Evolutionary conservation across 805 yeast genomes (phyloP).

Genomic region (Monosporozyma unispora): DNA sequence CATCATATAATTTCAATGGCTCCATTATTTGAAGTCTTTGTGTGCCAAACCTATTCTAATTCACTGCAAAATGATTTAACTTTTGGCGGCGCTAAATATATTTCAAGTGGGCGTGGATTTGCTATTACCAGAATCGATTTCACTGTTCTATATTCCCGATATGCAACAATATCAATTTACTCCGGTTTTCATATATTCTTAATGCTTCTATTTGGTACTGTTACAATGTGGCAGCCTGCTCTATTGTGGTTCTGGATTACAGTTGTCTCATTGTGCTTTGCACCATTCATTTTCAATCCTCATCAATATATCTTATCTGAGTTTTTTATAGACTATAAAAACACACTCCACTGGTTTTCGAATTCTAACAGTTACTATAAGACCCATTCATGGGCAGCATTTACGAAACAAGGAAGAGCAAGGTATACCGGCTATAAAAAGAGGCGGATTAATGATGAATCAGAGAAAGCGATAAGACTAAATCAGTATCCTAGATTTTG

Average conservation of each 20-base stretch:
- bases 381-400: slow-evolving; percentile 71
- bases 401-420: slow-evolving; percentile 68
- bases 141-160: slow-evolving; percentile 61
- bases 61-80: slow-evolving; percentile 67
- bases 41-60: slow-evolving; percentile 83
- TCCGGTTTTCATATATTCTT: slow-evolving; percentile 63
- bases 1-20: slow-evolving; percentile 75
- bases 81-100: slow-evolving; percentile 87
- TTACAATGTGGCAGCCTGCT: slow-evolving; percentile 75
- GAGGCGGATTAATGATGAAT: slow-evolving; percentile 52
- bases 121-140: slow-evolving; percentile 78
- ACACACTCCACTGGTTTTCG: slow-evolving; percentile 64
- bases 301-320: slow-evolving; percentile 65
- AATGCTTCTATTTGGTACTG: slow-evolving; percentile 63
- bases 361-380: slow-evolving; percentile 67
- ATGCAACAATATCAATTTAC: slow-evolving; percentile 68
- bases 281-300: slow-evolving; percentile 72
- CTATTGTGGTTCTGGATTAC: slow-evolving; percentile 70
- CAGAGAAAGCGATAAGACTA: slow-evolving; percentile 58
- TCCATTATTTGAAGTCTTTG: slow-evolving; percentile 90
- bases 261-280: slow-evolving; percentile 51
- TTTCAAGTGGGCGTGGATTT: slow-evolving; percentile 90
- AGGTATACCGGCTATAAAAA: slow-evolving; percentile 88
- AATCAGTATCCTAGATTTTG: slow-evolving; percentile 67
- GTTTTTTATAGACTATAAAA: slow-evolving; percentile 60